These are phyloP conservation scores for Apiospora aurea DNA, from an alignment of 2,329 filamentous ascomycete genomes.

Conservation along the genomic window DNA sequence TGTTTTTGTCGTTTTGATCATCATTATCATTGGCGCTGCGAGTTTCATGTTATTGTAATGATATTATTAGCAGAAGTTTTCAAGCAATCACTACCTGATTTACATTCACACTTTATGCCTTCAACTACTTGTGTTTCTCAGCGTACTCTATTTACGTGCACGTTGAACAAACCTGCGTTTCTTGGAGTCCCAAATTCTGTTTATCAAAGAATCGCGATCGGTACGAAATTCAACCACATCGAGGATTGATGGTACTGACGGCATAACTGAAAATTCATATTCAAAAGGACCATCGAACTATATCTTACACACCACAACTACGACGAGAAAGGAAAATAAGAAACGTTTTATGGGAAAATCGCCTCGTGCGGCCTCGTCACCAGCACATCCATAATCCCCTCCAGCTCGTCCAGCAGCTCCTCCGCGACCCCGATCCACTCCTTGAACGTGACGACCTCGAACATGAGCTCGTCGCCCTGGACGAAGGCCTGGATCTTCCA, in stretches of 20 bases:
- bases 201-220: not conserved
- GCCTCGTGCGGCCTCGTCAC: constrained; percentile 42
- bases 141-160: not conserved
- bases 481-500: constrained; percentile 70
- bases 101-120: not conserved
- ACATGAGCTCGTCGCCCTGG: constrained; percentile 55
- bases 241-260: not conserved
- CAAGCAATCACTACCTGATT: not conserved
- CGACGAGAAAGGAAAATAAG: too few relatives aligned
- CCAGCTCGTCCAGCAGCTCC: constrained; percentile 58
- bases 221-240: too few relatives aligned
- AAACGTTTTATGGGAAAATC: not conserved
- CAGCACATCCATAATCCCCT: constrained; percentile 48
- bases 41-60: constrained; percentile 4
- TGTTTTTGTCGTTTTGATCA: too few relatives aligned
- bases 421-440: constrained; percentile 60
- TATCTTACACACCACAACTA: too few relatives aligned
- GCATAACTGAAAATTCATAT: not conserved
- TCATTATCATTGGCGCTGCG: too few relatives aligned
- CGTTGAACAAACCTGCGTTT: not conserved
- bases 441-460: constrained; percentile 67
- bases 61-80: constrained; percentile 4
- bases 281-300: not conserved
- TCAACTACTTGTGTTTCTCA: not conserved
- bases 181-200: not conserved